These are phyloP conservation scores for Quercus glauca DNA, from an alignment of 306 rosid genomes.

Conservation along the genomic window DNA sequence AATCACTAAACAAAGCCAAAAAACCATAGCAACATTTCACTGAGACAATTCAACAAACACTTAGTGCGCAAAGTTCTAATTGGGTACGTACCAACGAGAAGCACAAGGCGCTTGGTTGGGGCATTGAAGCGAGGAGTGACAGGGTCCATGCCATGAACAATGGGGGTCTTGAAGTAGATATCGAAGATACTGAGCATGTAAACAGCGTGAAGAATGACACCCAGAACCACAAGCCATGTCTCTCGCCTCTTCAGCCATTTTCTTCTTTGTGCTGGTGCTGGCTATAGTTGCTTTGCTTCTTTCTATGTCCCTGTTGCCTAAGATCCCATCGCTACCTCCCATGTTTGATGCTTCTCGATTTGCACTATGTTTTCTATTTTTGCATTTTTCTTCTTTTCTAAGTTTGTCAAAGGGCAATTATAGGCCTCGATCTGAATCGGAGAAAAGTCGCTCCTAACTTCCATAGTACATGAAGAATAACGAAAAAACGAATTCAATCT, in stretches of 20 bases:
- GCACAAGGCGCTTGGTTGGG: conserved; percentile 82
- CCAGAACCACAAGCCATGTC: conserved; percentile 72
- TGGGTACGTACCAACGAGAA: conserved; percentile 54
- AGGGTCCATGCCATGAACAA: conserved; percentile 74
- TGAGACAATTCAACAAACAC: conserved; percentile 32
- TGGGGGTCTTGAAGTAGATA: conserved; percentile 80
- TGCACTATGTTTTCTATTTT: not conserved
- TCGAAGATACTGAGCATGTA: conserved; percentile 92
- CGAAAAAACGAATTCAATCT: not conserved
- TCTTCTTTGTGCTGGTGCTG: not conserved
- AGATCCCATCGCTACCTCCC: conserved; percentile 50
- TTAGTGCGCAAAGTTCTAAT: conserved; percentile 2
- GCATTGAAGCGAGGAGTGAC: conserved; percentile 68
- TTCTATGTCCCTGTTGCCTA: conserved; percentile 34
- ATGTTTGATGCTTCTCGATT: conserved; percentile 14
- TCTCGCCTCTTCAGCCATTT: conserved; percentile 64
- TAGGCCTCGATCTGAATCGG: not conserved
- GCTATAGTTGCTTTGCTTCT: conserved; percentile 12
- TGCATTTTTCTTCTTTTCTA: not conserved
- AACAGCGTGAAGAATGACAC: conserved; percentile 77
- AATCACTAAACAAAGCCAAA: not conserved
- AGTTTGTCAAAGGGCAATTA: not conserved
- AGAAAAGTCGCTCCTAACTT: not conserved
- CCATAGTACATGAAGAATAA: not conserved
- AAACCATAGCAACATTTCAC: not conserved